phyloP scores from a whole-genome alignment of 1,139 yeast genomes.

The Geotrichum restrictum region DNA sequence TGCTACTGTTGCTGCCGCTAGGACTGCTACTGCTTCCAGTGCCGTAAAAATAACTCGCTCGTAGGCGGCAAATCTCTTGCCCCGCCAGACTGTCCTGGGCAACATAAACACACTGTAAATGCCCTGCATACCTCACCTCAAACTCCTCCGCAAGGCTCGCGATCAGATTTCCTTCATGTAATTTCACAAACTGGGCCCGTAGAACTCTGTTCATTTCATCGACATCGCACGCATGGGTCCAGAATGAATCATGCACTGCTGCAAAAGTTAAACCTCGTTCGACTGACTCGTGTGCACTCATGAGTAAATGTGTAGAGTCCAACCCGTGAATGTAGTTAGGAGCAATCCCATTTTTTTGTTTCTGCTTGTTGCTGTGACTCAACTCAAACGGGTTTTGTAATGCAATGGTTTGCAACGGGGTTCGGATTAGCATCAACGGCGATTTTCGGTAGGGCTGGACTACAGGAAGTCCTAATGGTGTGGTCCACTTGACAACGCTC shows the following conservation, averaged over 20 bases:
- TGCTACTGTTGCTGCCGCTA: too few species aligned
- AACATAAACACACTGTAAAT: conserved; percentile 47
- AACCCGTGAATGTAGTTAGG: conserved; percentile 90
- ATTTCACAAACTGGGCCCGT: conserved; percentile 67
- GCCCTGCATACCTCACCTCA: conserved; percentile 65
- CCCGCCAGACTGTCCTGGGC: conserved; percentile 47
- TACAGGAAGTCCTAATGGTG: conserved; percentile 82
- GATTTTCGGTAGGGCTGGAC: conserved; percentile 84
- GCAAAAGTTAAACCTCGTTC: conserved; percentile 67
- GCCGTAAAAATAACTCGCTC: conserved; percentile 36
- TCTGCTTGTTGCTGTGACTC: conserved; percentile 68
- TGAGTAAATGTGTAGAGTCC: conserved; percentile 91
- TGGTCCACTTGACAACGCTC: conserved; percentile 89
- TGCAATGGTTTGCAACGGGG: conserved; percentile 67
- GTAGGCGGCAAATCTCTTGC: conserved; percentile 22
- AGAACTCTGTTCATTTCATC: conserved; percentile 59
- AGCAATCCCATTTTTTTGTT: conserved; percentile 84
- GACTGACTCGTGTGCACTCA: conserved; percentile 63
- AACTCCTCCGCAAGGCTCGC: conserved; percentile 69
- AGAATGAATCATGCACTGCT: conserved; percentile 91
- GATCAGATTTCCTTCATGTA: conserved; percentile 67
- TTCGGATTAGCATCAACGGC: conserved; percentile 55
- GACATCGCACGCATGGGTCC: conserved; percentile 89
- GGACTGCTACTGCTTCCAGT: conserved; percentile 13
- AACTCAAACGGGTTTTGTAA: conserved; percentile 74